Conservation (phyloP, 805 yeast genomes). For the Pichia paraexigua region DNA sequence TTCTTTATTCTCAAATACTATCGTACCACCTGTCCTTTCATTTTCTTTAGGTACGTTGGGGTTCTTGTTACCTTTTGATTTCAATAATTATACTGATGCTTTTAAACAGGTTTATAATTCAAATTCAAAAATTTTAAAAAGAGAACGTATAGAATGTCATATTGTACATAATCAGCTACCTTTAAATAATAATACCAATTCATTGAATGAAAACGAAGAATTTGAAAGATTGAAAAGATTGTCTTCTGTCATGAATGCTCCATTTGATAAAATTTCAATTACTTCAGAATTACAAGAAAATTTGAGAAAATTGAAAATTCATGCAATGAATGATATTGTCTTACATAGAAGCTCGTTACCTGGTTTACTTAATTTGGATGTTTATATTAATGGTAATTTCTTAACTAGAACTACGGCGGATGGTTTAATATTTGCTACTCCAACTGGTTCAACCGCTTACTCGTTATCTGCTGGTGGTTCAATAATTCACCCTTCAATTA, state of each 20-base stretch:
- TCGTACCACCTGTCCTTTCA: constrained; percentile 82
- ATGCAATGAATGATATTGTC: constrained; percentile 90
- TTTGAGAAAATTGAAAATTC: constrained; percentile 23
- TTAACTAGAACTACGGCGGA: constrained; percentile 89
- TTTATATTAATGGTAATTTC: constrained; percentile 76
- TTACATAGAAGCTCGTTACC: constrained; percentile 86
- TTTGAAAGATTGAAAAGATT: constrained; percentile 9
- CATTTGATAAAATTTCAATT: constrained; percentile 11
- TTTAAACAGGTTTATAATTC: constrained; percentile 61
- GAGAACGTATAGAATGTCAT: constrained; percentile 76
- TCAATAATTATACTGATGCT: constrained; percentile 48
- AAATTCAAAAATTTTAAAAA: constrained; percentile 62
- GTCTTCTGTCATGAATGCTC: constrained; percentile 12
- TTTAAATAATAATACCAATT: constrained; percentile 3
- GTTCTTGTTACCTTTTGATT: constrained; percentile 80
- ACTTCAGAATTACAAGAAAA: constrained; percentile 9
- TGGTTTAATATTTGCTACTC: constrained; percentile 79
- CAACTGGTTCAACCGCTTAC: constrained; percentile 94
- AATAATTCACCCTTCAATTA: constrained; percentile 82
- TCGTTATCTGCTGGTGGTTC: constrained; percentile 87
- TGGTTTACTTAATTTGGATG: constrained; percentile 73
- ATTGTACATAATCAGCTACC: constrained; percentile 27
- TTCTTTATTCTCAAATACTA: constrained; percentile 58
- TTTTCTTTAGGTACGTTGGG: constrained; percentile 91
- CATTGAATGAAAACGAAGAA: constrained; percentile 2